Evolutionary conservation across 2,329 filamentous ascomycete species (phyloP).

Genomic region (Colletotrichum tropicicola): DNA sequence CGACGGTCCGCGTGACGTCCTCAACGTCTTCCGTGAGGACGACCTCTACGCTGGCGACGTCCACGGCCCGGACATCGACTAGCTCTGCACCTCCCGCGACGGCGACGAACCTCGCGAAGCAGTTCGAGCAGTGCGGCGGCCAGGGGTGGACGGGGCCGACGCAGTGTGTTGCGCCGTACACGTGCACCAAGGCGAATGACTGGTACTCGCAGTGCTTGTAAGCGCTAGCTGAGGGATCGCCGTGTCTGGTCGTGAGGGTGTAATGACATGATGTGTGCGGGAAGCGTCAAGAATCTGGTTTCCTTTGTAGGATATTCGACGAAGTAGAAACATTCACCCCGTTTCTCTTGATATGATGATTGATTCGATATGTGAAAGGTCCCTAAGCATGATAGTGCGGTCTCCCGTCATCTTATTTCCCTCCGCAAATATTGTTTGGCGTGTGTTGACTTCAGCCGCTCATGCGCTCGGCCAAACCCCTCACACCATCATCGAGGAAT

Average conservation of each 20-base stretch:
- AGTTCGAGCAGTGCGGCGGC: slow-evolving; percentile 52
- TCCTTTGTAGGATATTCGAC: too few species aligned
- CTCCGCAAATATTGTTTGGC: too few species aligned
- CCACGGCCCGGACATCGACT: slow-evolving; percentile 9
- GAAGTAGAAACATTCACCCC: too few species aligned
- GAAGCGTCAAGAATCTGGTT: too few species aligned
- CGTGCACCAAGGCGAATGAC: slow-evolving; percentile 44
- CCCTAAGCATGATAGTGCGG: too few species aligned
- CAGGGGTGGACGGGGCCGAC: slow-evolving; percentile 45
- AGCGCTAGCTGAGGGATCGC: neutral
- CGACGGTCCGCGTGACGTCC: neutral
- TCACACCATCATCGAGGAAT: neutral
- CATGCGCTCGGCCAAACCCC: neutral
- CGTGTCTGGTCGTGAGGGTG: too few species aligned
- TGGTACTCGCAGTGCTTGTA: slow-evolving; percentile 54
- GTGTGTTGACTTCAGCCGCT: neutral
- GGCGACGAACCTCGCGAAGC: slow-evolving; percentile 23
- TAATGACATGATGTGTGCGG: too few species aligned
- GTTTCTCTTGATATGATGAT: too few species aligned
- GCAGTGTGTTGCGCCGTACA: slow-evolving; percentile 50
- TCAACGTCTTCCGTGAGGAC: neutral
- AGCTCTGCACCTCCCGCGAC: slow-evolving; percentile 19
- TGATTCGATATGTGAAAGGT: too few species aligned
- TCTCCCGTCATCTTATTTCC: too few species aligned
- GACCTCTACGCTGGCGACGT: slow-evolving; percentile 4